Conservation (phyloP, 2,329 filamentous ascomycete genomes). For the Fusarium floridanum region DNA sequence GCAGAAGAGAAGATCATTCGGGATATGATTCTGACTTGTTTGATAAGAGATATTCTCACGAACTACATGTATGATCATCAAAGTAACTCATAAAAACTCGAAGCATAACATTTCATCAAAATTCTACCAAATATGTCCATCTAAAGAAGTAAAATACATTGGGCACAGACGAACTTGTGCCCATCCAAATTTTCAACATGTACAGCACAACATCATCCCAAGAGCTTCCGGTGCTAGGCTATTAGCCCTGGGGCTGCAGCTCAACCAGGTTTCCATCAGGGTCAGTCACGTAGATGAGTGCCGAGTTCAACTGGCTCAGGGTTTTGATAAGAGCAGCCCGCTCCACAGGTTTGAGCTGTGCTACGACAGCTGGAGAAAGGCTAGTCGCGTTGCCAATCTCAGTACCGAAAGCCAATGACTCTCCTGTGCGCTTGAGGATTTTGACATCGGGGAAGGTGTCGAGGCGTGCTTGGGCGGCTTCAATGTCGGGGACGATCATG, state of each 20-base stretch:
- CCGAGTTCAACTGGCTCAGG: background rate
- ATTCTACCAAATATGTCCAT: background rate
- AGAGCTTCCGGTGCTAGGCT: rapidly evolving
- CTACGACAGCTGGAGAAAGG: background rate
- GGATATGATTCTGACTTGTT: too few species aligned
- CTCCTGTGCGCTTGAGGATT: constrained; percentile 43
- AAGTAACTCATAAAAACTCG: background rate
- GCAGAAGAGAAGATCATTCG: too few species aligned
- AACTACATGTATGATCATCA: background rate
- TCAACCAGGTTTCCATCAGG: constrained; percentile 1
- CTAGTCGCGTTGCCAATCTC: background rate
- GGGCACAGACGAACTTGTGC: background rate
- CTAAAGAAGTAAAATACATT: background rate
- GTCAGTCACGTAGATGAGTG: constrained; percentile 1
- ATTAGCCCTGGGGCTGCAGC: background rate
- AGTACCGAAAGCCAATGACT: background rate
- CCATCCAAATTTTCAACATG: background rate
- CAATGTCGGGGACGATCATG: constrained; percentile 52
- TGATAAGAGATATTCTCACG: too few species aligned
- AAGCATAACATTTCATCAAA: background rate
- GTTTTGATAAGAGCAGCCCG: background rate
- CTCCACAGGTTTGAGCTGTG: background rate
- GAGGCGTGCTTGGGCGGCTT: constrained; percentile 45
- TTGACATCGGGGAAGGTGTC: constrained; percentile 34
- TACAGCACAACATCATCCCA: background rate